Conservation (phyloP, 495 filamentous ascomycete genomes). For the Extremus antarcticus region DNA sequence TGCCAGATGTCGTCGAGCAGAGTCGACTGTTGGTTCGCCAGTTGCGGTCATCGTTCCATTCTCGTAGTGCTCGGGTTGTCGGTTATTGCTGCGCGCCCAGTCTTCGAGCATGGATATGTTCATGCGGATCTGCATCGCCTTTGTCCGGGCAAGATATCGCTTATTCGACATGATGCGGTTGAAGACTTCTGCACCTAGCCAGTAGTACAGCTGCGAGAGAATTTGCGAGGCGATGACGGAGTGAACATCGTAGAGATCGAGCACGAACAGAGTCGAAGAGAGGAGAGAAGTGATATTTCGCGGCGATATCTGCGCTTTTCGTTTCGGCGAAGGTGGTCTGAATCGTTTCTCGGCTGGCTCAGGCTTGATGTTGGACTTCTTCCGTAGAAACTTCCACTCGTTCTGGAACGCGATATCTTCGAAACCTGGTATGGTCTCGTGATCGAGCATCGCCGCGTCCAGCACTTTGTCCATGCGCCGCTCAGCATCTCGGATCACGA, state of each 20-base stretch:
- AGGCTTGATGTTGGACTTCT: slow-evolving; percentile 73
- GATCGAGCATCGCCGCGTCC: slow-evolving; percentile 86
- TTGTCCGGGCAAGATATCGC: slow-evolving; percentile 89
- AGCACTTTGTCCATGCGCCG: slow-evolving; percentile 91
- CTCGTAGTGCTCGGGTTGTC: slow-evolving; percentile 92
- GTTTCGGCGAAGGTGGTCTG: slow-evolving; percentile 89
- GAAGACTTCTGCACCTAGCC: slow-evolving; percentile 93
- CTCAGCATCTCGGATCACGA: slow-evolving; percentile 98
- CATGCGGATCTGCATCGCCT: slow-evolving; percentile 99
- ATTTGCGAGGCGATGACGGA: slow-evolving; percentile 92
- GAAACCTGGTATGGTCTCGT: slow-evolving; percentile 96
- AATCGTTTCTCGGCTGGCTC: slow-evolving; percentile 85
- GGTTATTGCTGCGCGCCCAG: slow-evolving; percentile 88
- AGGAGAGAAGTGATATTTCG: slow-evolving; percentile 95
- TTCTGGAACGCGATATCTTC: slow-evolving; percentile 94
- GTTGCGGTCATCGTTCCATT: slow-evolving; percentile 76
- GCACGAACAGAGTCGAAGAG: slow-evolving; percentile 91
- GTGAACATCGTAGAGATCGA: slow-evolving; percentile 97
- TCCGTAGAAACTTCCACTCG: slow-evolving; percentile 93
- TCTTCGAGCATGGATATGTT: slow-evolving; percentile 92
- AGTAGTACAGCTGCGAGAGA: slow-evolving; percentile 87
- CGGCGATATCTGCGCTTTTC: slow-evolving; percentile 79
- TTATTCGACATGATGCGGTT: slow-evolving; percentile 95
- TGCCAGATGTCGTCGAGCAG: slow-evolving; percentile 70
- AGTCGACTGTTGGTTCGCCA: slow-evolving; percentile 75